Evolutionary conservation across 208 protist genomes (phyloP).

Genomic region (Acanthamoeba culbertsoni): DNA sequence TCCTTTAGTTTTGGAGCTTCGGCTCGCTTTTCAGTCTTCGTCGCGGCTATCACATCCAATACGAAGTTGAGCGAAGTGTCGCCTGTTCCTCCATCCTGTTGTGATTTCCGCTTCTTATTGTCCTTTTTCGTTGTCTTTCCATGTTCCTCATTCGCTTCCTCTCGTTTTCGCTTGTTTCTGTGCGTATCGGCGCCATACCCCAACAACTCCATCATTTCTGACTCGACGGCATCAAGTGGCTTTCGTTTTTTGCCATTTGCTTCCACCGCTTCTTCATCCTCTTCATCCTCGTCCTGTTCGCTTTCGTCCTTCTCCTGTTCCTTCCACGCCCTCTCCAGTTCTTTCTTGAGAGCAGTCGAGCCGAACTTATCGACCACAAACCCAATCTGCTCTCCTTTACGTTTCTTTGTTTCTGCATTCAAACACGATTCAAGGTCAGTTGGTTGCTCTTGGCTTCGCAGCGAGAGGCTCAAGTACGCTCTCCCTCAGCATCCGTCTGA

Average conservation of each 20-base stretch:
- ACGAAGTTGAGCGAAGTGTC: neutral
- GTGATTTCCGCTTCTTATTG: neutral
- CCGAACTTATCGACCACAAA: neutral
- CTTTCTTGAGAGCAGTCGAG: neutral
- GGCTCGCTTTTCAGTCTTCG: neutral
- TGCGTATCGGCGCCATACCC: neutral
- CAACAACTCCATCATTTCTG: constrained; percentile 1
- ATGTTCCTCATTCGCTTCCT: neutral
- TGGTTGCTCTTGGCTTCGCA: neutral
- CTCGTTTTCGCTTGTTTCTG: neutral
- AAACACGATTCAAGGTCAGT: neutral
- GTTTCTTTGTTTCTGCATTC: neutral
- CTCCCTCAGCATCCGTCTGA: too few species aligned
- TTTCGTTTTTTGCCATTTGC: neutral
- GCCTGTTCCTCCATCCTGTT: neutral
- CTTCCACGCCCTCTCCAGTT: neutral
- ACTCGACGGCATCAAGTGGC: neutral
- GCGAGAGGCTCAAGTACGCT: too few species aligned
- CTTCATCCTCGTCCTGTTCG: neutral
- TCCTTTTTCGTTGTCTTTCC: neutral
- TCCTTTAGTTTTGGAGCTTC: neutral
- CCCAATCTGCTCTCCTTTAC: neutral
- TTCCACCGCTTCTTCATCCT: neutral
- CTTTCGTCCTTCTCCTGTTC: neutral
- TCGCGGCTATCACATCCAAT: constrained; percentile 11